Evolutionary conservation across 495 filamentous ascomycete genomes (phyloP).

Genomic region (Cudoniella acicularis): DNA sequence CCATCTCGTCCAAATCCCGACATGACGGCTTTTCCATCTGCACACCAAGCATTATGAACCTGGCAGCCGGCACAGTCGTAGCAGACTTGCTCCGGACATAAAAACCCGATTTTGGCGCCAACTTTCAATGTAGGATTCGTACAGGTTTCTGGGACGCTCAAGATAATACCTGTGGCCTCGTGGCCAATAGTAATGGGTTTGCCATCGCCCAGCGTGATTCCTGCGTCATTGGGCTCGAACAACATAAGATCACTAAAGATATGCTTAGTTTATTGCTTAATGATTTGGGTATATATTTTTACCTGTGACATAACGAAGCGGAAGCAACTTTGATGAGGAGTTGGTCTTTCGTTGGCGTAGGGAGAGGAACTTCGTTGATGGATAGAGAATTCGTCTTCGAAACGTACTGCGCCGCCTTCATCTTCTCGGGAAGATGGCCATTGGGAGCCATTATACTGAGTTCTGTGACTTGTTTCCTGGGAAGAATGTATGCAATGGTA

Average conservation of each 20-base stretch:
- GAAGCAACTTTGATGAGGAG: background rate
- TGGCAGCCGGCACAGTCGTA: slow-evolving; percentile 35
- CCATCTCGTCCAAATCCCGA: slow-evolving; percentile 35
- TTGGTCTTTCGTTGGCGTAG: background rate
- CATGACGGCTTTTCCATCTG: slow-evolving; percentile 29
- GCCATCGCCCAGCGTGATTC: background rate
- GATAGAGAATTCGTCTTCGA: background rate
- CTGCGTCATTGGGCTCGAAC: slow-evolving; percentile 4
- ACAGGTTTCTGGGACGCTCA: slow-evolving; percentile 26
- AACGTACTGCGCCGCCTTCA: background rate
- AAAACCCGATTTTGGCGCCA: slow-evolving; percentile 33
- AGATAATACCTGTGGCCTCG: slow-evolving; percentile 35
- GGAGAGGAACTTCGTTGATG: background rate
- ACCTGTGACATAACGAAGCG: background rate
- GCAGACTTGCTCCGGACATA: slow-evolving; percentile 33
- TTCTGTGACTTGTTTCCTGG: no score
- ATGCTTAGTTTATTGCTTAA: no score
- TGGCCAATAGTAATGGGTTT: slow-evolving; percentile 31
- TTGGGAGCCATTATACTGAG: background rate
- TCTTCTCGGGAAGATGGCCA: background rate
- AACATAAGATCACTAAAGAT: slow-evolving; percentile 1
- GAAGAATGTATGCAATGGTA: no score
- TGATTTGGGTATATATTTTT: no score
- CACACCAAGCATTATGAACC: slow-evolving; percentile 33
- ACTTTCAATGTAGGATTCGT: slow-evolving; percentile 27